Conservation (phyloP, 1,139 yeast species). For the Wickerhamomyces sp. region DNA sequence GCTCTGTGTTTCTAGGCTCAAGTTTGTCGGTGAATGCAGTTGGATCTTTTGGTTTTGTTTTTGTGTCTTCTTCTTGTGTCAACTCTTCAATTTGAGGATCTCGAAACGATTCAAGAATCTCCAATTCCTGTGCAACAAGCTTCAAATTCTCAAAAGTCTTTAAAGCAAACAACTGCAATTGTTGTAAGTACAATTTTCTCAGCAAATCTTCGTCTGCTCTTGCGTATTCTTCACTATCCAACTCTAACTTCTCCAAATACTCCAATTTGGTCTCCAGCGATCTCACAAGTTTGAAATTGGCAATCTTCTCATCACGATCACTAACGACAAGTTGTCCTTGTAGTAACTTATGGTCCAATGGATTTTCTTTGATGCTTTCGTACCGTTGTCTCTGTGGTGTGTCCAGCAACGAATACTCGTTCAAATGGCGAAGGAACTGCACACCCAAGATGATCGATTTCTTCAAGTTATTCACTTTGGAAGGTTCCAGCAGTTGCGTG, state of each 20-base stretch:
- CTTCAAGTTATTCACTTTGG: conserved; percentile 37
- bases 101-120: conserved; percentile 39
- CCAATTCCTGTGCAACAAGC: conserved; percentile 49
- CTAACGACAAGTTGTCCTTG: background rate
- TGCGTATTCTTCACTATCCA: conserved; percentile 29
- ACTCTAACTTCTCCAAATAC: conserved; percentile 30
- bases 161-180: conserved; percentile 47
- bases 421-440: conserved; percentile 39
- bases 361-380: conserved; percentile 33
- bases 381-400: conserved; percentile 35
- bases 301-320: conserved; percentile 65
- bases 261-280: conserved; percentile 41
- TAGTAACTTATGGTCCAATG: conserved; percentile 23
- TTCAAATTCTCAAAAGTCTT: conserved; percentile 52
- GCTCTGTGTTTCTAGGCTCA: conserved; percentile 37
- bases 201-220: conserved; percentile 57
- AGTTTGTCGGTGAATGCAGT: conserved; percentile 50
- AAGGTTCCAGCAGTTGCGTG: conserved; percentile 10
- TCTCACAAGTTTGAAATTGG: conserved; percentile 56
- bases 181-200: conserved; percentile 49
- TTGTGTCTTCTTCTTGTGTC: conserved; percentile 11
- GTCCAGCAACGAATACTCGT: conserved; percentile 38
- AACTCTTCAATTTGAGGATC: conserved; percentile 20
- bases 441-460: conserved; percentile 37
- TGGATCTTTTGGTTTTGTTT: conserved; percentile 21